Conservation (phyloP, 129 eudicot species). For the Daucus carota region DH1_v3.0 NC_030381.2:40390001-40390500, state of each 20-base stretch:
- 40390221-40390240: not conserved
- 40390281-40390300: not conserved
- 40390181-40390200: not conserved
- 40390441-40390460: not conserved
- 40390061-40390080: slow-evolving; percentile 20
- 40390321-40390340: not conserved
- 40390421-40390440: no score
- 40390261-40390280: not conserved
- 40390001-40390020: slow-evolving; percentile 7
- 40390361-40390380: not conserved
- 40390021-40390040: slow-evolving; percentile 19
- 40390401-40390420: no score
- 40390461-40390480: not conserved
- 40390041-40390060: slow-evolving; percentile 17
- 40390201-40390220: not conserved
- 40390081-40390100: slow-evolving; percentile 1
- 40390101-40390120: not conserved
- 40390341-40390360: not conserved
- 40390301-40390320: not conserved
- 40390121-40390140: not conserved
- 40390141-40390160: not conserved
- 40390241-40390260: not conserved
- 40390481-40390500: no score
- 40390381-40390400: no score
- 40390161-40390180: not conserved